Conservation (phyloP, 2,329 filamentous ascomycete genomes). For the Botrytis medusae region DNA sequence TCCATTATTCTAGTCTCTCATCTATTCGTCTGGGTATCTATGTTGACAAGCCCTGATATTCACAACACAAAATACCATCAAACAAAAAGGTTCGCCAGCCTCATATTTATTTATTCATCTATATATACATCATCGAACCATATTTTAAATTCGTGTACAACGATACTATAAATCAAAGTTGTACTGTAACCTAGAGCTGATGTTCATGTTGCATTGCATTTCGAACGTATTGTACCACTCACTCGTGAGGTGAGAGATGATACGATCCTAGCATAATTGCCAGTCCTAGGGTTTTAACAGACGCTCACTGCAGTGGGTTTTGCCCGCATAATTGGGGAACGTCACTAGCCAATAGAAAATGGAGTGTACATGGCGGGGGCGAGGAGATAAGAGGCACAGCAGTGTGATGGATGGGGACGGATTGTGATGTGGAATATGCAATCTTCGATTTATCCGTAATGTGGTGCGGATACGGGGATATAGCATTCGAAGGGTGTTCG, state of each 20-base stretch:
- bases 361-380: neutral
- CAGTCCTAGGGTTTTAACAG: neutral
- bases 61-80: neutral
- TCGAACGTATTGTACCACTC: neutral
- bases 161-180: neutral
- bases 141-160: neutral
- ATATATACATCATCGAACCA: slow-evolving; percentile 12
- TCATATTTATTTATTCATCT: neutral
- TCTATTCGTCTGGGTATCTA: neutral
- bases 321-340: neutral
- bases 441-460: neutral
- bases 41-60: neutral
- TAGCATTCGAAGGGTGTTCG: neutral
- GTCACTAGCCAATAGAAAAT: neutral
- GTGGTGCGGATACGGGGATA: neutral
- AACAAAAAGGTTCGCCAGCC: neutral
- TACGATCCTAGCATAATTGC: neutral
- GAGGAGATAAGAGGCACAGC: neutral
- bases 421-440: neutral
- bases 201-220: slow-evolving; percentile 11
- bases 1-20: neutral
- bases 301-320: slow-evolving; percentile 14
- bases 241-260: neutral
- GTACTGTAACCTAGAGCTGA: slow-evolving; percentile 7
- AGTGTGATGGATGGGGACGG: neutral